phyloP scores from a whole-genome alignment of 1,284 basidiomycete genomes.

The Quambalaria eucalypti region DNA sequence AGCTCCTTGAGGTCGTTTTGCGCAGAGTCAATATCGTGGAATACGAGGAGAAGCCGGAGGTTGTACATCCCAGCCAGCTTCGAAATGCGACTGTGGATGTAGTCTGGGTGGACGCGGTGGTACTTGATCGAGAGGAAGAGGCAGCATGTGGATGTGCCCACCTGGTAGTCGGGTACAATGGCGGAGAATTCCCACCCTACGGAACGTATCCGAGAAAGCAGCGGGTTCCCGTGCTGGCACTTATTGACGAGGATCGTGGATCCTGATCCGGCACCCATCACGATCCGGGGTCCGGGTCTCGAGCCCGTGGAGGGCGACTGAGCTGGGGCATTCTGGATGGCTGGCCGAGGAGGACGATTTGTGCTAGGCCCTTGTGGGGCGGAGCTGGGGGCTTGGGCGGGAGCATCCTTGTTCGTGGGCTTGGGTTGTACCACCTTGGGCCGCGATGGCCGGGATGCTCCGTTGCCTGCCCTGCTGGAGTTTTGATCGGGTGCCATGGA shows the following conservation, averaged over 20 bases:
- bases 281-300: constrained; percentile 4
- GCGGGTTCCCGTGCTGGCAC: constrained; percentile 70
- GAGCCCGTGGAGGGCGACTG: not conserved
- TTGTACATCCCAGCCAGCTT: constrained; percentile 72
- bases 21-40: constrained; percentile 64
- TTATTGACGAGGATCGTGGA: constrained; percentile 34
- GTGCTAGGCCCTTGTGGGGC: not conserved
- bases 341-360: not conserved
- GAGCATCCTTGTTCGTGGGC: constrained; percentile 8
- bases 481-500: too few relatives aligned
- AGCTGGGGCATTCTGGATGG: not conserved
- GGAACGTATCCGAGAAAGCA: constrained; percentile 73
- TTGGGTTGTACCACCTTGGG: constrained; percentile 6
- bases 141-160: constrained; percentile 32
- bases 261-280: constrained; percentile 15
- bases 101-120: constrained; percentile 93
- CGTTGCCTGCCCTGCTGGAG: too few relatives aligned
- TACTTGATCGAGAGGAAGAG: constrained; percentile 67
- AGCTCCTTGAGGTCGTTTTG: constrained; percentile 81
- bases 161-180: constrained; percentile 64
- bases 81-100: constrained; percentile 81
- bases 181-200: constrained; percentile 91
- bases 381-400: not conserved
- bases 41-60: constrained; percentile 51
- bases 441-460: too few relatives aligned